Evolutionary conservation across 2,329 filamentous ascomycete genomes (phyloP), one percentile per base, ranked within the genome.

Genomic region (Xylariomycetidae sp.): DNA sequence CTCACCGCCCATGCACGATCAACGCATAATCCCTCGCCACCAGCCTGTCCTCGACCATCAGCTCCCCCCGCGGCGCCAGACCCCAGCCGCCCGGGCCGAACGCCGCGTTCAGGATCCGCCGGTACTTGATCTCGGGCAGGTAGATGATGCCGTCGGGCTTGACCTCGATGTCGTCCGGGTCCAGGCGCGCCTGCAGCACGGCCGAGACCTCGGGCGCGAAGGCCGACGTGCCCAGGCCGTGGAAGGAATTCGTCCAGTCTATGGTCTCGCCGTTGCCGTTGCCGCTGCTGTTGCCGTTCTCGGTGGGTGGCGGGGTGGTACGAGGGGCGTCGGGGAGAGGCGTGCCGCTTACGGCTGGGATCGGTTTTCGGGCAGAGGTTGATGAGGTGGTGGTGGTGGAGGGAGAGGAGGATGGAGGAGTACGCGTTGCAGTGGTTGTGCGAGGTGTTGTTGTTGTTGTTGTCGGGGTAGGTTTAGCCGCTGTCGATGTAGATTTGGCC

Each of bases 41-140:
- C 29, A 82, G 70, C 59, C 83, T 87, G 18, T 80, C 77, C n/a
- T 86, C 88, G 1, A 95, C 85, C 10, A 88, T 82, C 32, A 86
- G 80, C 57, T 94, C 86, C 12, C 88, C 84, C 38, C 89, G 71
- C 8, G 92, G 92, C 36, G 90, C 90, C 34, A 98, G 67, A 1
- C 92, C 92, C 92, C 92, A 98, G 6, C 85, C 92, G 34, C 94
- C 92, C 0, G 92, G 92, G 0, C 92, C 90, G 64, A 98, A 98
- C 0, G 88, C 88, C 51, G 72, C 69, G 60, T 97, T 96, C 51
- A 98, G 63, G 44, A 94, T 90, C 43, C 90, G 72, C 27, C 92
- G 72, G 66, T 98, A 98, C 67, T 97, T 96, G 70, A 98, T 97
- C 71, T 98, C 92, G 10, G 92, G 92, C 38, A 98, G 70, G 59